Evolutionary conservation across 371 early-diverging fungal species (phyloP), one percentile per base, ranked within the genome.

Genomic region (Rhizopus delemar): DNA sequence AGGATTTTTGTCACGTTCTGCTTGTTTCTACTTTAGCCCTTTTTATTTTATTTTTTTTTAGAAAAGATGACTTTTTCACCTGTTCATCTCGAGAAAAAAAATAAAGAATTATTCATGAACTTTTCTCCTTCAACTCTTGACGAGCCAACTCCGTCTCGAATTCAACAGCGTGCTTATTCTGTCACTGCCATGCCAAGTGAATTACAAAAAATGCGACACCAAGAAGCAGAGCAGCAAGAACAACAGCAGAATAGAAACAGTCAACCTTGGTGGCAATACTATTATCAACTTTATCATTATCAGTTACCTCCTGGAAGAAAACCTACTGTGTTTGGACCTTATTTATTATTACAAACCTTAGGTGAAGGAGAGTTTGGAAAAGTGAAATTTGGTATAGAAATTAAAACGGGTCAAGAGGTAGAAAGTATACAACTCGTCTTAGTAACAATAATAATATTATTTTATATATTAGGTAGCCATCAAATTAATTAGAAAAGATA

Each of bases 341-440:
- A 99, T 75, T 85, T 90, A 16, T 77, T 99, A 41, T 83, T 94
- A 22, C 97, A 96, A 73, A 93, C 96, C 11, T 80, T 99, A 12
- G 99, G 99, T 56, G 97, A 94, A 75, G 99, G 99, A 39, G 98
- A 97, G 75, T 98, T 97, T 78, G 97, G 96, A 53, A 96, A 97
- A 74, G 99, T 99, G 63, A 98, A 98, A 70, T 86, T 97, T 29
- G 99, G 94, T n/a, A 86, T 94, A 62, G 93, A 97, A 76, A 88
- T 89, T 54, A 80, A 94, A 48, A 90, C 93, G 16, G 93, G 94
- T n/a, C 90, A 91, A 65, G 96, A 95, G 86, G 99, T 95, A 84
- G 13, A 13, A 5, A 43, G 11, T 2, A 6, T 22, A 22, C 22
- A 22, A 22, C 22, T 22, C 1, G 22, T 22, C 22, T 22, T 22